Base-by-base conservation (phyloP, 306 rosid species). In the Cajanus cajan region DNA sequence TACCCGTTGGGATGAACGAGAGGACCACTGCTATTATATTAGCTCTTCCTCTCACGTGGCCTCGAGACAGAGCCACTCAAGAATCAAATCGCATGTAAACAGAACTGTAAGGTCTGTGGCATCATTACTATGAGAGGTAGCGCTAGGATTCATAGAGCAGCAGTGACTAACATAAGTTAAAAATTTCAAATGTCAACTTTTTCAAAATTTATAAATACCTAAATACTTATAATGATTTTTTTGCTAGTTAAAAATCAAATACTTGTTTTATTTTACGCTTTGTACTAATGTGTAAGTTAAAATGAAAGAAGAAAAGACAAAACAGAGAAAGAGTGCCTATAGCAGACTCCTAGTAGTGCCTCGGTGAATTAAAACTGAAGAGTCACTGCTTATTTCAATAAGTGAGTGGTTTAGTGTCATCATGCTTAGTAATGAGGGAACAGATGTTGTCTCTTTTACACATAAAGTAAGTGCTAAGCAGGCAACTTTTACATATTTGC, bases 391-490 rank as follows among this genome's bases (percentile, higher is more conserved):
- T 33, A 45, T 41, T 70, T 16, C 34, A 59, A 45, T 21, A 47
- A 59, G 44, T 54, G 51, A 54, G 66, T 57, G 51, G 62, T 21
- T 24, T 57, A 37, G 64, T 36, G 51, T 36, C 18, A 64, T 62
- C 55, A 79, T 79, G 71, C 54, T 58, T 79, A 43, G 52, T 51
- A 68, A 36, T 40, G 0, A 51, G 68, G 74, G 75, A 64, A 41
- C 80, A 54, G 22, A 36, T 25, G 51, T 70, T 58, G 65, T 58
- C 64, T 79, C n/a, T 61, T 34, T 10, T 71, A 3, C 40, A n/a
- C 59, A 69, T 76, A 82, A 71, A 67, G 66, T 8, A 72, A 37
- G 28, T 28, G 61, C 4, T 54, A 70, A 77, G 79, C n/a, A 83
- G 41, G 16, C 68, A 67, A 83, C 64, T 82, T 77, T 52, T 68